Conservation (phyloP, 495 filamentous ascomycete species). For the Xylaria palmicola region DNA sequence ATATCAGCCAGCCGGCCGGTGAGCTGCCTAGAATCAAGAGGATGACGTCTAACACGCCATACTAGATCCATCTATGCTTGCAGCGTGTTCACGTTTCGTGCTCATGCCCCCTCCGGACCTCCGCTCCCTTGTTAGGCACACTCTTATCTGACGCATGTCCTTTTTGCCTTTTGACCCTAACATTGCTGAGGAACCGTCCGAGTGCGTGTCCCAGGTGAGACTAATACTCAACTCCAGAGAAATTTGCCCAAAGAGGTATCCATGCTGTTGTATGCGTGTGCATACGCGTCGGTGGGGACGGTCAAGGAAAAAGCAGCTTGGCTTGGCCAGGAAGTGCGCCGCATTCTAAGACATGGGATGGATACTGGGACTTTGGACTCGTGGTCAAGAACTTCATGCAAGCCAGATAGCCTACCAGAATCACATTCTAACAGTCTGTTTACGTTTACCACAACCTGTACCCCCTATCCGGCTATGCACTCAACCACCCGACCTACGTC, state of each 20-base stretch:
- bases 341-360: not conserved
- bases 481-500: too few species aligned
- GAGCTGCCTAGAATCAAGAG: not conserved
- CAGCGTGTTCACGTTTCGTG: not conserved
- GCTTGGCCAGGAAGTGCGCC: not conserved
- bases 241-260: too few species aligned
- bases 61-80: not conserved
- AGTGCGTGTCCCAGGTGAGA: too few species aligned
- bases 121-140: not conserved
- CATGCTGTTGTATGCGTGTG: not conserved
- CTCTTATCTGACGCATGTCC: constrained; percentile 9
- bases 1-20: not conserved
- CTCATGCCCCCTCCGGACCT: constrained; percentile 2
- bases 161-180: not conserved
- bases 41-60: not conserved
- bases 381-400: not conserved
- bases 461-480: too few species aligned
- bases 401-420: not conserved
- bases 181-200: not conserved
- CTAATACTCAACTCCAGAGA: too few species aligned
- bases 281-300: constrained; percentile 5
- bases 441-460: too few species aligned
- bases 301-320: constrained; percentile 5
- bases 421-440: too few species aligned
- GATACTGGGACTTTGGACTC: too few species aligned